A percentile compares a stretch with the other conserved stretches of the same genome.
Evolutionary conservation across 768 basidiomycete genomes (phyloP).

Genomic region (Vishniacozyma victoriae): DNA sequence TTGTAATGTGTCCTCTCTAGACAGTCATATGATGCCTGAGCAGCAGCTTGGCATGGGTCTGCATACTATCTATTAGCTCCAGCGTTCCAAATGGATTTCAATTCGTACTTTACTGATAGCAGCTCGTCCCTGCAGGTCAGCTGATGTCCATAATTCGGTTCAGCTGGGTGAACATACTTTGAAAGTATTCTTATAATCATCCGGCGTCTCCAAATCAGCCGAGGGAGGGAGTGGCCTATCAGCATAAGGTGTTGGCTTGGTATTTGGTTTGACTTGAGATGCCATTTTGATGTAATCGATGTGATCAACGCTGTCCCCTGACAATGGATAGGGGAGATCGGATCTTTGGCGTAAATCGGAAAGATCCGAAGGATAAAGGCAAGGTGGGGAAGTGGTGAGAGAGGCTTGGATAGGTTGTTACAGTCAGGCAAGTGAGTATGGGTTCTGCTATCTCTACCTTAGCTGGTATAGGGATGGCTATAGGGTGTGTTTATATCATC

Average conservation of each 20-base stretch:
- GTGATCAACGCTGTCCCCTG: neutral
- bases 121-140: slow-evolving; percentile 1
- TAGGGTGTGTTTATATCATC: slow-evolving; percentile 18
- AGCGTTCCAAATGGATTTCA: neutral
- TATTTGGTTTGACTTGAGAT: slow-evolving; percentile 42
- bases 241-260: slow-evolving; percentile 17
- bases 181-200: slow-evolving; percentile 43
- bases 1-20: slow-evolving; percentile 45
- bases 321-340: no score
- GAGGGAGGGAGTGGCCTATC: slow-evolving; percentile 28
- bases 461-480: slow-evolving; percentile 25
- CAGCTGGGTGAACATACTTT: slow-evolving; percentile 25
- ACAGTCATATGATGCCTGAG: slow-evolving; percentile 42
- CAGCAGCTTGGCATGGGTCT: slow-evolving; percentile 45
- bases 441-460: slow-evolving; percentile 10
- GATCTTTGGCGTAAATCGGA: neutral
- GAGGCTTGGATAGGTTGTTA: no score
- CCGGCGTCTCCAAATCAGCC: slow-evolving; percentile 29
- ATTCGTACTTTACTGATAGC: slow-evolving; percentile 11
- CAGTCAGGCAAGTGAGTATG: no score
- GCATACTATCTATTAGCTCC: slow-evolving; percentile 27
- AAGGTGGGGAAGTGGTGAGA: no score
- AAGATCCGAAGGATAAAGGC: neutral
- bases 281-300: slow-evolving; percentile 21
- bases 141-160: neutral